Evolutionary conservation across 2,329 filamentous ascomycete genomes (phyloP).

Genomic region (Diaporthe vaccinii): DNA sequence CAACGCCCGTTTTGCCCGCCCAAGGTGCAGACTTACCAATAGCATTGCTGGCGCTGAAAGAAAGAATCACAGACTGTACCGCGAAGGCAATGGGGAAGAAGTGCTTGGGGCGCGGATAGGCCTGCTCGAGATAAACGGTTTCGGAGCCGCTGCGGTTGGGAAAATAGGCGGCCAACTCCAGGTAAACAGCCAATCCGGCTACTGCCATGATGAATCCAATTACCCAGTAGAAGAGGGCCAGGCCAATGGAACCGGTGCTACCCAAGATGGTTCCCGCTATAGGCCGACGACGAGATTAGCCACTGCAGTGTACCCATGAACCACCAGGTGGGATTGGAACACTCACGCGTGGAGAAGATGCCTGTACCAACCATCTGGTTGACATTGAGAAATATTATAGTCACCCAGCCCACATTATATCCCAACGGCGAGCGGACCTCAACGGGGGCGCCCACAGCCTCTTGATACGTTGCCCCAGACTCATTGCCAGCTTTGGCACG

Average conservation of each 20-base stretch:
- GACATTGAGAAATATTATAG: slow-evolving; percentile 70
- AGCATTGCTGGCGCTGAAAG: slow-evolving; percentile 69
- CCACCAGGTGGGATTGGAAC: no score
- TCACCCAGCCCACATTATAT: slow-evolving; percentile 68
- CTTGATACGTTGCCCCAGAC: slow-evolving; percentile 66
- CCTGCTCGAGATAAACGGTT: slow-evolving; percentile 71
- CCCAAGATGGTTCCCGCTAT: slow-evolving; percentile 2
- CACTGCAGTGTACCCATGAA: background rate
- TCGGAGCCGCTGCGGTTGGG: slow-evolving; percentile 69
- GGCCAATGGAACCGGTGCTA: slow-evolving; percentile 10
- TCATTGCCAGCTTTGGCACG: slow-evolving; percentile 46
- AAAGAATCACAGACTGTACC: slow-evolving; percentile 67
- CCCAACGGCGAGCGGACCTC: slow-evolving; percentile 71
- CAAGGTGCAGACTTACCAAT: slow-evolving; percentile 54
- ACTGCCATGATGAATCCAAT: slow-evolving; percentile 29
- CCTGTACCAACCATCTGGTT: slow-evolving; percentile 75
- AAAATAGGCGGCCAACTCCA: slow-evolving; percentile 29
- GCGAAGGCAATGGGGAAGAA: slow-evolving; percentile 70
- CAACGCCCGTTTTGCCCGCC: no score
- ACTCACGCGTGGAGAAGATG: slow-evolving; percentile 56
- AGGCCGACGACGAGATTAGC: background rate
- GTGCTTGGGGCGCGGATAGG: slow-evolving; percentile 68
- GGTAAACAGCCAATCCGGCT: slow-evolving; percentile 30
- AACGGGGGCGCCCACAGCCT: slow-evolving; percentile 72
- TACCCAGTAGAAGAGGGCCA: slow-evolving; percentile 32